These are phyloP conservation scores for Schizosaccharomyces cryophilus DNA, from an alignment of 805 yeast species.

Conservation along the genomic window DNA sequence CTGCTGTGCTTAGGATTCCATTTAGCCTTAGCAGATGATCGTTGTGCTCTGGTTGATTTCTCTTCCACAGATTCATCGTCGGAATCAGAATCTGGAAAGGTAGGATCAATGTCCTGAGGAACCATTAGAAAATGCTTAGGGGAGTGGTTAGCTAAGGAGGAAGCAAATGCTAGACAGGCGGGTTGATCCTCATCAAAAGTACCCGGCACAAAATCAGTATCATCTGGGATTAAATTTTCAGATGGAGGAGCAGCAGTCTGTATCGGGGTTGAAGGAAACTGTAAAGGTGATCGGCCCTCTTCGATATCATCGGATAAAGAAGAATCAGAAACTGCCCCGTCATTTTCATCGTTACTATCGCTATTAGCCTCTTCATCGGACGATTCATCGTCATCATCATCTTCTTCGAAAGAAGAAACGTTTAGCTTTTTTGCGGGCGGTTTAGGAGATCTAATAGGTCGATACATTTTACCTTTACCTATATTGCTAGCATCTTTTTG, in stretches of 20 bases:
- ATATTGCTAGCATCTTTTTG: not conserved
- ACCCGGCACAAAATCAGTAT: constrained; percentile 11
- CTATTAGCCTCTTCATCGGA: constrained; percentile 6
- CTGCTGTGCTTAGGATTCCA: not conserved
- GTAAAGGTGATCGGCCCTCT: not conserved
- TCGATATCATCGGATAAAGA: not conserved
- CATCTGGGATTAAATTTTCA: constrained; percentile 9
- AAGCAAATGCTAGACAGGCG: constrained; percentile 9
- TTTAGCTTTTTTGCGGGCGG: not conserved
- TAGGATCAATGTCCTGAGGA: constrained; percentile 12
- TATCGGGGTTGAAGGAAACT: not conserved
- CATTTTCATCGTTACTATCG: constrained; percentile 4
- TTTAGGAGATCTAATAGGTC: not conserved
- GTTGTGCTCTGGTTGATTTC: no score
- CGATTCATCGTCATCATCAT: not conserved
- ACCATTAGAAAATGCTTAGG: constrained; percentile 4
- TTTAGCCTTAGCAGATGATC: not conserved
- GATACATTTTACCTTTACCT: not conserved
- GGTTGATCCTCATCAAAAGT: constrained; percentile 11
- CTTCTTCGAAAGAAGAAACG: not conserved
- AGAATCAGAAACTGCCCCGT: constrained; percentile 2
- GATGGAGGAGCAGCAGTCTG: constrained; percentile 10
- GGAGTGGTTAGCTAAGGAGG: constrained; percentile 7
- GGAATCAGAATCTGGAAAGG: constrained; percentile 9
- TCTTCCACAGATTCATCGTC: constrained; percentile 4